Evolutionary conservation across 2,329 filamentous ascomycete species (phyloP), one percentile per base, ranked within the genome.

Genomic region (Pseudocercospora musae): DNA sequence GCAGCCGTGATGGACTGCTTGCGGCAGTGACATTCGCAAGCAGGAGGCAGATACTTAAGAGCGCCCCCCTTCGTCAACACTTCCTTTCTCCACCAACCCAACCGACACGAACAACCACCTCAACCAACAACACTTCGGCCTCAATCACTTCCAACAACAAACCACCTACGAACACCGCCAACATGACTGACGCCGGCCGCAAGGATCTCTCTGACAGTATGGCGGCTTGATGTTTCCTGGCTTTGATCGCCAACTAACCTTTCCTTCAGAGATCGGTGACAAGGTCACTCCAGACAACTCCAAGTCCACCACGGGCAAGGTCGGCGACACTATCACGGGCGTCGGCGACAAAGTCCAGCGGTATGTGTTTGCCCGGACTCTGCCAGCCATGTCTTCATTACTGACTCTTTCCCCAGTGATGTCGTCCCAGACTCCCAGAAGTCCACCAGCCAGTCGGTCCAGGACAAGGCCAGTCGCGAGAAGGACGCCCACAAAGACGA

Each of bases 121-220:
- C 60, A 58, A 64, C 49, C 62, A 60, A 44, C 25, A 50, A 66
- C 50, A n/a, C 52, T 29, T 40, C 49, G 46, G 11, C 48, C 48
- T 52, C 48, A 56, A 54, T 33, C 52, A 40, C 50, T 60, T 29
- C 25, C 62, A 48, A 63, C 65, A 68, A 63, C 42, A 60, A 65
- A 46, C 58, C 58, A 63, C 65, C 67, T 70, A 54, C 59, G 68
- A 68, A 58, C 63, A 70, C 65, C 63, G 67, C 70, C 76, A 84
- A 69, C 74, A 87, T 86, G 84, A 84, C 85, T 81, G 85, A 87
- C 78, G 58, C 76, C 70, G 81, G 80, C 72, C 85, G 85, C 83
- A 87, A 88, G 78, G 84, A 85, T 77, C 81, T 85, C 76, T 71
- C 75, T 69, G 80, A 79, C 74, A 84, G 78, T 76, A 68, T 57